Evolutionary conservation across 2,329 filamentous ascomycete species (phyloP), one percentile per base, ranked within the genome.

Genomic region (Alternaria arborescens): DNA sequence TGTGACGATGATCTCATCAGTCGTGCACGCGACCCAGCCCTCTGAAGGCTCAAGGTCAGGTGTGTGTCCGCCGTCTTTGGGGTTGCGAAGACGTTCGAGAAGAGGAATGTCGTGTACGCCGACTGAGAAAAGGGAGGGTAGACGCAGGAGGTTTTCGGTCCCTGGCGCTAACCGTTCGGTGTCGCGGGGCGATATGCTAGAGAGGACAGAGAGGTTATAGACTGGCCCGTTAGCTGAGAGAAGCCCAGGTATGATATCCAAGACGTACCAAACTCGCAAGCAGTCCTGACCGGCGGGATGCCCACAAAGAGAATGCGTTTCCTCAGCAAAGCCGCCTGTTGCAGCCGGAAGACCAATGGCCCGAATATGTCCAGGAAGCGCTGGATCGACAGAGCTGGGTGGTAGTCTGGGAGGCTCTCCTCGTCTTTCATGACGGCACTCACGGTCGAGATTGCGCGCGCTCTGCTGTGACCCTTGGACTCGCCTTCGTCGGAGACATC

Each of bases 21-120:
- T 98, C 3, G 94, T 97, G 78, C 94, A 97, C 12, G 94, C 95
- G 60, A 97, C 89, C 93, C 94, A 99, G 40, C 93, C 91, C 34
- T 32, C 84, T 84, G 24, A 80, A 10, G 60, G 40, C 32, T 65
- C 75, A 42, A 87, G 84, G 24, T 83, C 84, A 2, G 62, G 53
- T 18, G 68, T 62, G 36, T 80, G 78, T 16, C 78, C 72, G 11
- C 77, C 75, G 46, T 78, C 60, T 58, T 70, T 72, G 47, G 72
- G 57, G 1, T 60, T 62, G 30, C 84, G 84, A 64, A 91, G 85
- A 57, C 88, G 83, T 67, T 89, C 84, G 5, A 98, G 84, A 58
- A 90, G 88, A 5, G 91, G 87, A 51, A 99, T 97, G 74, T 99
- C 95, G 77, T 97, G 92, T 16, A 99, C 89, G 51, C 95, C 95